Conservation (phyloP, 768 basidiomycete genomes). For the Boletus patriciae region DNA sequence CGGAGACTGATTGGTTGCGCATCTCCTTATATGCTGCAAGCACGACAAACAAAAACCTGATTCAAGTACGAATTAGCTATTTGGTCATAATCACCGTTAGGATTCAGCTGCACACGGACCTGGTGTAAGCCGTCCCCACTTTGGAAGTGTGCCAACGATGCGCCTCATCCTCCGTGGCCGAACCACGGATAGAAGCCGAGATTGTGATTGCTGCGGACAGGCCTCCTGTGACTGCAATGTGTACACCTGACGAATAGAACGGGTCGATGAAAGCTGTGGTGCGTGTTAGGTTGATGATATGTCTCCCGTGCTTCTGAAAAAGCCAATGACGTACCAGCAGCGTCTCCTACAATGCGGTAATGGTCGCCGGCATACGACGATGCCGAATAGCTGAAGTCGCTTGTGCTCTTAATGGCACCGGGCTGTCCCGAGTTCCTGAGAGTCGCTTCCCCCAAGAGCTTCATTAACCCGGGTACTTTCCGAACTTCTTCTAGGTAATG, state of each 20-base stretch:
- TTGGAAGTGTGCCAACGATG: constrained; percentile 14
- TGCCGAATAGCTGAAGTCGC: constrained; percentile 62
- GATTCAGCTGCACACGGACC: neutral
- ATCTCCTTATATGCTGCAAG: constrained; percentile 15
- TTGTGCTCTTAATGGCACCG: constrained; percentile 37
- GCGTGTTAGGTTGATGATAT: neutral
- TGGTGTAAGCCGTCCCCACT: constrained; percentile 9
- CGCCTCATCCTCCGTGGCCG: constrained; percentile 3
- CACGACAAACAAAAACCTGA: constrained; percentile 11
- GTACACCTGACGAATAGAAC: constrained; percentile 14
- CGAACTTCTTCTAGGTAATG: constrained; percentile 9
- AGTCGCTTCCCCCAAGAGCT: too few species aligned
- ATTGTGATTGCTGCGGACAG: constrained; percentile 14
- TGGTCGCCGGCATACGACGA: constrained; percentile 49
- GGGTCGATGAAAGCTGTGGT: constrained; percentile 14
- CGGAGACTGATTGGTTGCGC: constrained; percentile 5
- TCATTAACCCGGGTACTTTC: neutral
- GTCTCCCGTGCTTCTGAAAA: too few species aligned
- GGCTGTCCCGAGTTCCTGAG: neutral
- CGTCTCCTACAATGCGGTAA: constrained; percentile 60
- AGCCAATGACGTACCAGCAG: constrained; percentile 19
- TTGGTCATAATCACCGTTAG: too few species aligned
- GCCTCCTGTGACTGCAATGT: constrained; percentile 10
- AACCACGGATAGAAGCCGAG: constrained; percentile 11
- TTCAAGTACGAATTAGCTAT: neutral